Conservation (phyloP, 192 early-diverging fungal genomes). For the Backusella tuberculispora region DNA sequence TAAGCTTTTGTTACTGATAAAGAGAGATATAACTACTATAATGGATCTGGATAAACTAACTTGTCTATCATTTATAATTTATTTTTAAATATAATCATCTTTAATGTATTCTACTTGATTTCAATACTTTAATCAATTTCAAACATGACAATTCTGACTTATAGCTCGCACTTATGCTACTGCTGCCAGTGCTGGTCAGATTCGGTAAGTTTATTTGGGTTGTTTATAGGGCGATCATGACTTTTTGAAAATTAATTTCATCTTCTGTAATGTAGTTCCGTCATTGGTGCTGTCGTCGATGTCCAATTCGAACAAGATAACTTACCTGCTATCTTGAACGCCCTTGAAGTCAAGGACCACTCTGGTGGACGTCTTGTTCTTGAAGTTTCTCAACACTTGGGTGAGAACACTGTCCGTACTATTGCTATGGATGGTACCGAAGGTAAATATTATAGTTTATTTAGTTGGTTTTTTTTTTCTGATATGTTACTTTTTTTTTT, state of each 20-base stretch:
- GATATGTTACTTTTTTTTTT: not conserved
- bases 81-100: not conserved
- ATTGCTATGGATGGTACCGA: constrained; percentile 99
- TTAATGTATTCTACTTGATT: not conserved
- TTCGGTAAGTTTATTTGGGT: constrained; percentile 25
- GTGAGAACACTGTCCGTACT: constrained; percentile 98
- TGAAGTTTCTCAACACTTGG: constrained; percentile 96
- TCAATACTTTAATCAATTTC: not conserved
- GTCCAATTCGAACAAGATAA: constrained; percentile 92
- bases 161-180: constrained; percentile 64
- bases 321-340: constrained; percentile 95
- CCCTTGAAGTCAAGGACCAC: constrained; percentile 89
- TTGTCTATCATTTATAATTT: not conserved
- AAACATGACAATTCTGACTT: not conserved
- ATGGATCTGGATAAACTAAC: not conserved
- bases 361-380: constrained; percentile 86
- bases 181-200: constrained; percentile 51
- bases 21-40: not conserved
- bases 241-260: not conserved
- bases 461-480: not conserved
- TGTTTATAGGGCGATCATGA: not conserved
- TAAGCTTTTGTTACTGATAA: constrained; percentile 1
- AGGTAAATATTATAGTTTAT: constrained; percentile 16
- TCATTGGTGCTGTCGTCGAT: constrained; percentile 99
- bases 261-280: constrained; percentile 73